These are phyloP conservation scores for Orbilia blumenaviensis DNA, from an alignment of 2,329 filamentous ascomycete species.

Conservation along the genomic window DNA sequence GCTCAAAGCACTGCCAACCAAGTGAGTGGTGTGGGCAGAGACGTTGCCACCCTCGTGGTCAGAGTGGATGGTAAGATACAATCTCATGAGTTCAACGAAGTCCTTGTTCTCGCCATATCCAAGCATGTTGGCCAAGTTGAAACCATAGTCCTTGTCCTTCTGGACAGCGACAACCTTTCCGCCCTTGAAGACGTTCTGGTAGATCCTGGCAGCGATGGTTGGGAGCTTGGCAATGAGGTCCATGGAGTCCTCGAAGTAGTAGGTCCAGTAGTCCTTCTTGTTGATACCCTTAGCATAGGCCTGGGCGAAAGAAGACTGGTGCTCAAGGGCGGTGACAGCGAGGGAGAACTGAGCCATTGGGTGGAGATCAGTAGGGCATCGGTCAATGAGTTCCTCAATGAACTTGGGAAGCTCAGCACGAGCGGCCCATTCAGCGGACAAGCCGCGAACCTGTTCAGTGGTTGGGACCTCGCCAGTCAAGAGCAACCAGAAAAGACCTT, in stretches of 20 bases:
- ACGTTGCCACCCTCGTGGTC: slow-evolving; percentile 99
- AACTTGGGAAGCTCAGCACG: slow-evolving; percentile 97
- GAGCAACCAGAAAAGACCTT: slow-evolving; percentile 99
- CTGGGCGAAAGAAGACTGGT: slow-evolving; percentile 96
- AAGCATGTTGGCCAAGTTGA: slow-evolving; percentile 99
- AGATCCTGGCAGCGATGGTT: slow-evolving; percentile 97
- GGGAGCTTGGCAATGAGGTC: slow-evolving; percentile 99
- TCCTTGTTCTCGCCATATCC: slow-evolving; percentile 94
- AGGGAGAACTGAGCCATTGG: slow-evolving; percentile 99
- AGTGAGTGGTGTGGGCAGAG: slow-evolving; percentile 96
- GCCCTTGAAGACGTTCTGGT: slow-evolving; percentile 99
- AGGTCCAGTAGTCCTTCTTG: slow-evolving; percentile 99
- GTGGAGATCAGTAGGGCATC: slow-evolving; percentile 98
- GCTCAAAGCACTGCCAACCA: slow-evolving; percentile 95
- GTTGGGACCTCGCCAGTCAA: slow-evolving; percentile 96
- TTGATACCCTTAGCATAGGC: slow-evolving; percentile 98
- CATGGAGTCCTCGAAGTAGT: slow-evolving; percentile 99
- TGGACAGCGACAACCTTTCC: slow-evolving; percentile 95
- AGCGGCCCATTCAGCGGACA: slow-evolving; percentile 98
- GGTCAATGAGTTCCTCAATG: slow-evolving; percentile 99
- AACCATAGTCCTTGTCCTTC: slow-evolving; percentile 99
- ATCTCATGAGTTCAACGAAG: slow-evolving; percentile 97
- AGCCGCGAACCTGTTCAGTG: slow-evolving; percentile 97
- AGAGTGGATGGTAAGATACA: slow-evolving; percentile 99
- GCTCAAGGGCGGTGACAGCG: slow-evolving; percentile 96